A percentile compares a stretch with the other conserved stretches of the same genome.
Conservation (phyloP, 2,329 filamentous ascomycete species). For the Fusarium sp. region DNA sequence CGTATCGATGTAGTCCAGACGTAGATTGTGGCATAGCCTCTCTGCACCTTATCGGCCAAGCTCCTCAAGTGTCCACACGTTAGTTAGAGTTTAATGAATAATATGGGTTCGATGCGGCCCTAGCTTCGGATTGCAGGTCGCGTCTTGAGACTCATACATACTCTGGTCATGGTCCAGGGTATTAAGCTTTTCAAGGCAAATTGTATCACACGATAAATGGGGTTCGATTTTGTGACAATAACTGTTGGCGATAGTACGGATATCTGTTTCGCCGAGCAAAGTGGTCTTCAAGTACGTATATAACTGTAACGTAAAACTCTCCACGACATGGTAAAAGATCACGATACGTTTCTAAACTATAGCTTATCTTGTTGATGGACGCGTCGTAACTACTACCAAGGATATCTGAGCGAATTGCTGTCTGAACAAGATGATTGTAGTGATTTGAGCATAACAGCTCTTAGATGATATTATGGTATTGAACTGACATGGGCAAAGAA, state of each 20-base stretch:
- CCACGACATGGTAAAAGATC: not conserved
- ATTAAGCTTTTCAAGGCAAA: not conserved
- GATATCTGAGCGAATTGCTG: not conserved
- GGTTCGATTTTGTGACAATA: slow-evolving; percentile 8
- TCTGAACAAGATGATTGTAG: not conserved
- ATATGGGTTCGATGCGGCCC: not conserved
- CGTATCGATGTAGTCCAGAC: not conserved
- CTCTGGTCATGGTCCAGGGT: slow-evolving; percentile 8
- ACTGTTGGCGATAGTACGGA: slow-evolving; percentile 3
- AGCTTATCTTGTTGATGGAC: not conserved
- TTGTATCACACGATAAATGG: not conserved
- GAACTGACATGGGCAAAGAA: slow-evolving; percentile 18
- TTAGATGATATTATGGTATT: slow-evolving; percentile 23
- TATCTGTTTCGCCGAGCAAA: slow-evolving; percentile 5
- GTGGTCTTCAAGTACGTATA: not conserved
- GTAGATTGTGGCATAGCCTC: not conserved
- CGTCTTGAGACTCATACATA: not conserved
- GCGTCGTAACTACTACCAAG: not conserved
- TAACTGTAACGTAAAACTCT: not conserved
- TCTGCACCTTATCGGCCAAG: not conserved
- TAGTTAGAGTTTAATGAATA: not conserved
- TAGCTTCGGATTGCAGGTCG: not conserved
- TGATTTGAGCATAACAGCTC: not conserved
- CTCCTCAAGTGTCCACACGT: slow-evolving; percentile 1
- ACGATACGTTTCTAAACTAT: not conserved